phyloP scores from a whole-genome alignment of 352 stramenopile genomes.

The Phytophthora pinifolia region DNA sequence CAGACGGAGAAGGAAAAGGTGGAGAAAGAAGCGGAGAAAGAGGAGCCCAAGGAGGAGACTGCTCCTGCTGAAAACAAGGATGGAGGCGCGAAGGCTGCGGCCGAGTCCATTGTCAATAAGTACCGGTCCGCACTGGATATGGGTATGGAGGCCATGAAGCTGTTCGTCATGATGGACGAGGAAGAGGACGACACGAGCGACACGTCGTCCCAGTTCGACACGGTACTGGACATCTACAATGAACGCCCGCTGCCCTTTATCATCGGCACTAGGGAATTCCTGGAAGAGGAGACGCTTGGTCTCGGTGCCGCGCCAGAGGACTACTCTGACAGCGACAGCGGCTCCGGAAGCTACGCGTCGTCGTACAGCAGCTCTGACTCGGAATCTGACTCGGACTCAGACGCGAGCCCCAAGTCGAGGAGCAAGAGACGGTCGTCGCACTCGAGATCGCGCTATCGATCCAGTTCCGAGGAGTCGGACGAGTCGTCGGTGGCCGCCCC shows the following conservation, averaged over 20 bases:
- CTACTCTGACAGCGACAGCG: constrained; percentile 48
- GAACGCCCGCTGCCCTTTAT: constrained; percentile 85
- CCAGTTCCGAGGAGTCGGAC: constrained; percentile 45
- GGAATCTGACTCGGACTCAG: constrained; percentile 40
- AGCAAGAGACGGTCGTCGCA: constrained; percentile 23
- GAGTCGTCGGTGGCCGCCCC: constrained; percentile 29
- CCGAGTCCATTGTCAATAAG: constrained; percentile 68
- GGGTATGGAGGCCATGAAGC: constrained; percentile 81
- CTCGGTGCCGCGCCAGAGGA: constrained; percentile 70
- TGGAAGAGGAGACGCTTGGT: constrained; percentile 83
- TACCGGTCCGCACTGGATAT: constrained; percentile 77
- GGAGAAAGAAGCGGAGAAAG: constrained; percentile 4
- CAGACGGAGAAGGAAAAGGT: constrained; percentile 3
- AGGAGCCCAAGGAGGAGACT: constrained; percentile 2
- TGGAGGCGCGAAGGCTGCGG: constrained; percentile 26
- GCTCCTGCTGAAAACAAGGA: constrained; percentile 19
- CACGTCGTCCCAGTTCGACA: constrained; percentile 59
- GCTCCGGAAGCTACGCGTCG: constrained; percentile 52
- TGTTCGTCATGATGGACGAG: constrained; percentile 83
- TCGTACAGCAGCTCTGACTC: constrained; percentile 74
- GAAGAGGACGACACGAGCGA: constrained; percentile 60
- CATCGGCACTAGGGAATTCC: constrained; percentile 84
- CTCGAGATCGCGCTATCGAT: constrained; percentile 21
- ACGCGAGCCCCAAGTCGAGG: constrained; percentile 13
- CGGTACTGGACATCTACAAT: constrained; percentile 89